Evolutionary conservation across 257 asterid genomes (phyloP).

Genomic region (Nicotiana attenuata): DNA sequence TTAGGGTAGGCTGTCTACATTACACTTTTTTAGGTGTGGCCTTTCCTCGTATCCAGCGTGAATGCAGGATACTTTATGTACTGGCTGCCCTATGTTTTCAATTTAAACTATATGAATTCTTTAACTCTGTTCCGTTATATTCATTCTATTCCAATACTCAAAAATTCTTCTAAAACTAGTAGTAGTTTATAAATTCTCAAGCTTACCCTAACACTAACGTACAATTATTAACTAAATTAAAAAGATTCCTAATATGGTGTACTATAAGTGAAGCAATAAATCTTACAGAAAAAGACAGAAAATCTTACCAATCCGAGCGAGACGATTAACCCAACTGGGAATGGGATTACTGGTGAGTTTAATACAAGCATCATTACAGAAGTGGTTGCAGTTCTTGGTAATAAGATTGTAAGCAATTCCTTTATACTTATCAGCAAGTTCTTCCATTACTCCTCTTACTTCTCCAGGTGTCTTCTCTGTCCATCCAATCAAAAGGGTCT

Average conservation of each 20-base stretch:
- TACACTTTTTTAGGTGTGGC: too few species aligned
- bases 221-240: neutral
- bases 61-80: neutral
- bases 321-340: conserved; percentile 72
- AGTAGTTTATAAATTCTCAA: neutral
- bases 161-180: neutral
- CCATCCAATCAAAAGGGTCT: conserved; percentile 54
- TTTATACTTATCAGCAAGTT: conserved; percentile 36
- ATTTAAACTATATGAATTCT: neutral
- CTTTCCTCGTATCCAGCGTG: fast-evolving
- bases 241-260: neutral
- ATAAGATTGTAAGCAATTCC: conserved; percentile 59
- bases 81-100: neutral
- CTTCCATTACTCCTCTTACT: conserved; percentile 41
- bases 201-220: neutral
- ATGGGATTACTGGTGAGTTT: conserved; percentile 45
- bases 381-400: conserved; percentile 66
- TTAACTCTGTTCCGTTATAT: neutral
- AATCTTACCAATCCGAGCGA: conserved; percentile 50
- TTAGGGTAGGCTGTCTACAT: fast-evolving
- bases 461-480: conserved; percentile 35
- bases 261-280: neutral
- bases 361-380: conserved; percentile 52
- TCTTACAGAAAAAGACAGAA: neutral
- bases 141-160: neutral